These are phyloP conservation scores for Smallanthus sonchifolius DNA, from an alignment of 129 eudicot genomes.

Conservation along the genomic window DNA sequence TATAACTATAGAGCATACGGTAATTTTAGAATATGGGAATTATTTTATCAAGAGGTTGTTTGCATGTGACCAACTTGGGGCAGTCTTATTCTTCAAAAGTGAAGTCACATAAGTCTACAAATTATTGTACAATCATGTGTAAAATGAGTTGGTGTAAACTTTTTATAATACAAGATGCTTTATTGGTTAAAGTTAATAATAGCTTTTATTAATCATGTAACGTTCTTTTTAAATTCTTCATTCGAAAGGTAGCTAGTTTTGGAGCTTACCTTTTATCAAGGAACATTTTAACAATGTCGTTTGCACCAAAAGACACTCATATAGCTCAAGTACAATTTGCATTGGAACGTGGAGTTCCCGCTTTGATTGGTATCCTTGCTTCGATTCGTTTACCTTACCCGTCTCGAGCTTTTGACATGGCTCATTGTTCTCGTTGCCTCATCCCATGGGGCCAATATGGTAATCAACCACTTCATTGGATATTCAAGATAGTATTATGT, in stretches of 20 bases:
- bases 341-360: slow-evolving; percentile 92
- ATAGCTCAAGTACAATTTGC: slow-evolving; percentile 97
- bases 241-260: slow-evolving; percentile 77
- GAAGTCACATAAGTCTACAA: too few species aligned
- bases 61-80: too few species aligned
- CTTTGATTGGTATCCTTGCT: slow-evolving; percentile 74
- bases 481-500: neutral
- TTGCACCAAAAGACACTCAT: slow-evolving; percentile 96
- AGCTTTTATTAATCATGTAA: neutral
- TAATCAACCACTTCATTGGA: slow-evolving; percentile 18
- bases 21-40: too few species aligned
- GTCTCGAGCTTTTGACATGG: slow-evolving; percentile 86
- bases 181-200: neutral
- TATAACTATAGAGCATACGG: neutral
- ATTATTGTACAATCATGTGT: too few species aligned
- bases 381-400: slow-evolving; percentile 77
- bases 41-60: too few species aligned
- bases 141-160: neutral
- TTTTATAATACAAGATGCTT: neutral
- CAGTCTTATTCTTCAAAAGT: too few species aligned
- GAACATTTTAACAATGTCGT: slow-evolving; percentile 69
- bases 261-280: slow-evolving; percentile 89
- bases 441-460: slow-evolving; percentile 91
- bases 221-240: neutral
- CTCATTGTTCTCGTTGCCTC: slow-evolving; percentile 97